phyloP scores from a whole-genome alignment of 1,284 basidiomycete species.

The Agaricales sp. region DNA sequence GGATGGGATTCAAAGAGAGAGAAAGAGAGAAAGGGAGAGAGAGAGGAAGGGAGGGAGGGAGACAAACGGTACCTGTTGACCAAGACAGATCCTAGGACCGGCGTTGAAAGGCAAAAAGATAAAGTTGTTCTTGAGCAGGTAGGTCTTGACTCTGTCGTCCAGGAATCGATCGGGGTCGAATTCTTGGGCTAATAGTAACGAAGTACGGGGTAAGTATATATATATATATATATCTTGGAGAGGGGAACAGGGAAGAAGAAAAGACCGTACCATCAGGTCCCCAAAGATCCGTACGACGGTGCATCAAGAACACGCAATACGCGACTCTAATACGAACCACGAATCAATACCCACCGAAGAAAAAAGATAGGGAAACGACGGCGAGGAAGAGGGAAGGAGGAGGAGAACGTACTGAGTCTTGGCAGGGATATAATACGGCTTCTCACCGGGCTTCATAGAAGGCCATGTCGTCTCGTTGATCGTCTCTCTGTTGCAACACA shows the following conservation, averaged over 20 bases:
- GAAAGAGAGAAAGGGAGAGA: too few relatives aligned
- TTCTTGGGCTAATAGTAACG: constrained; percentile 17
- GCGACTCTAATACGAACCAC: not conserved
- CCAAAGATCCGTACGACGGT: constrained; percentile 23
- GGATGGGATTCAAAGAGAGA: too few relatives aligned
- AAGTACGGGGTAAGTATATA: not conserved
- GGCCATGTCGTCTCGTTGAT: constrained; percentile 18
- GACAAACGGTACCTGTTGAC: constrained; percentile 25
- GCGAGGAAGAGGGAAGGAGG: too few relatives aligned
- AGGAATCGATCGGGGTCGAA: constrained; percentile 45
- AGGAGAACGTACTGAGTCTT: constrained; percentile 16
- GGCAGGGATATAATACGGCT: constrained; percentile 23
- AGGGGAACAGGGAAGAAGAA: not conserved
- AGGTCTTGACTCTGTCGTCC: constrained; percentile 28
- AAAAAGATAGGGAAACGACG: too few relatives aligned
- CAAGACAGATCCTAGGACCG: constrained; percentile 29
- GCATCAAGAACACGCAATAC: constrained; percentile 23
- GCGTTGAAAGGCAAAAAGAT: constrained; percentile 37
- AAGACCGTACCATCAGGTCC: constrained; percentile 19
- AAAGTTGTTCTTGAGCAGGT: constrained; percentile 28
- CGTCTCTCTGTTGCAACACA: constrained; percentile 12
- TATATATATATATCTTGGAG: not conserved
- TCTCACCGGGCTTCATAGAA: constrained; percentile 17
- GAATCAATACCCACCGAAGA: not conserved
- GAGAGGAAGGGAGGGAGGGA: too few relatives aligned